These are phyloP conservation scores for Agrocybe pediades DNA, from an alignment of 768 basidiomycete species.

Conservation along the genomic window DNA sequence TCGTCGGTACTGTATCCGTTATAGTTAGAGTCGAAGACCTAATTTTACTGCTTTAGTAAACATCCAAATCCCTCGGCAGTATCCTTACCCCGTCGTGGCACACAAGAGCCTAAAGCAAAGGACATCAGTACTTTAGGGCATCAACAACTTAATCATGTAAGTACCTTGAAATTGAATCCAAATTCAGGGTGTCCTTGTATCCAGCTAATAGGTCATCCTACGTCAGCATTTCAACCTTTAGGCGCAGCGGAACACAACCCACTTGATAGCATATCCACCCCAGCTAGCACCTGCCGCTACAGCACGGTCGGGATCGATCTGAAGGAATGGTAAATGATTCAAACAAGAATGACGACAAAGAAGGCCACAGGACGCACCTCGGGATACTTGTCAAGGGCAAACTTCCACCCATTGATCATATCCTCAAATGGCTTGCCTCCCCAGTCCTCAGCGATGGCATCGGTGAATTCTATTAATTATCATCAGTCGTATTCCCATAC, in stretches of 20 bases:
- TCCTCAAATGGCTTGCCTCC: constrained; percentile 86
- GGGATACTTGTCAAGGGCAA: constrained; percentile 64
- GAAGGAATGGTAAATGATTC: background rate
- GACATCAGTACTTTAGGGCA: constrained; percentile 1
- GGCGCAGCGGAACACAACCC: background rate
- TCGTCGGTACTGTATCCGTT: constrained; percentile 92
- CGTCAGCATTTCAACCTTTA: constrained; percentile 2
- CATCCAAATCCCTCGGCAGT: background rate
- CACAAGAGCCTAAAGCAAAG: constrained; percentile 73
- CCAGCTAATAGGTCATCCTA: constrained; percentile 64
- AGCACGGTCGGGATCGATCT: constrained; percentile 72
- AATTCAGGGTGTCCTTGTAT: constrained; percentile 93
- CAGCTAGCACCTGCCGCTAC: constrained; percentile 84
- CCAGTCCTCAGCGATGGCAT: constrained; percentile 80
- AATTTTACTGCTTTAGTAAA: background rate
- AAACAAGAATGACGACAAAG: background rate
- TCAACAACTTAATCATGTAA: background rate
- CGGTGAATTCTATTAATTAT: constrained; percentile 62
- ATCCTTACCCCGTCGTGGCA: constrained; percentile 83
- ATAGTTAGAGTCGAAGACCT: constrained; percentile 78
- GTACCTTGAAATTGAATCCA: constrained; percentile 80
- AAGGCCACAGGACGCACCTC: constrained; percentile 46
- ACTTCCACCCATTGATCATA: constrained; percentile 73
- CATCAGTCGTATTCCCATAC: background rate
- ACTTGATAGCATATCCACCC: constrained; percentile 92